Conservation (phyloP, 495 filamentous ascomycete genomes). For the Neurospora terricola region DNA sequence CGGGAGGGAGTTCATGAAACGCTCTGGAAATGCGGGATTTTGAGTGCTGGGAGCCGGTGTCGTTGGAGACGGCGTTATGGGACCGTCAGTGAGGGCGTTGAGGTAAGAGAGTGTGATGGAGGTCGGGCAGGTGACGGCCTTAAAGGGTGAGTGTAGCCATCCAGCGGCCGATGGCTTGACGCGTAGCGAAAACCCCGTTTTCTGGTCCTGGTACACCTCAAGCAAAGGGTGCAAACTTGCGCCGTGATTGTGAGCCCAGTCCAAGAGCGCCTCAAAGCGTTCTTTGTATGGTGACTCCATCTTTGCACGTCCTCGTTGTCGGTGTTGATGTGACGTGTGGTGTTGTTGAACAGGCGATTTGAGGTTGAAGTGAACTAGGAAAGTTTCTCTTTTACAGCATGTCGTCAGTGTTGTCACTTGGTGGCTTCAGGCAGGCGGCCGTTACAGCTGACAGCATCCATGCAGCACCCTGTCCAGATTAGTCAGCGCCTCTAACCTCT, state of each 20-base stretch:
- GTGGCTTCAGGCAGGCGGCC: neutral
- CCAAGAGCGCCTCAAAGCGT: constrained; percentile 12
- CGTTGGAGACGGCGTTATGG: neutral
- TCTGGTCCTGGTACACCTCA: constrained; percentile 34
- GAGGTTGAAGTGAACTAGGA: neutral
- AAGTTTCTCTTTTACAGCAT: neutral
- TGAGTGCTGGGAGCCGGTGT: neutral
- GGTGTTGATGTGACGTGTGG: neutral
- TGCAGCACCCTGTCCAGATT: neutral
- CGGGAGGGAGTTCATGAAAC: constrained; percentile 27
- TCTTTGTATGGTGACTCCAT: constrained; percentile 16
- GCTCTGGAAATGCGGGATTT: constrained; percentile 21
- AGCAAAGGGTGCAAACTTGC: constrained; percentile 31
- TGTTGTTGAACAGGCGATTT: neutral
- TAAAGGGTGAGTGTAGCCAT: constrained; percentile 14
- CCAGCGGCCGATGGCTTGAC: constrained; percentile 18
- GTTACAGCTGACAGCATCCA: neutral
- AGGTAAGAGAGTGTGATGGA: constrained; percentile 34
- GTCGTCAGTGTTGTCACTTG: neutral
- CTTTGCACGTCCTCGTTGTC: neutral
- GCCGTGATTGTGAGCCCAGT: constrained; percentile 28
- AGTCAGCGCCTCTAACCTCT: neutral
- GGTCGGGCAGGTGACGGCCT: constrained; percentile 28
- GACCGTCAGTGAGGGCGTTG: constrained; percentile 29
- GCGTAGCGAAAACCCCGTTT: constrained; percentile 34